Conservation (phyloP, 345 rosid genomes). For the Acer negundo region DNA sequence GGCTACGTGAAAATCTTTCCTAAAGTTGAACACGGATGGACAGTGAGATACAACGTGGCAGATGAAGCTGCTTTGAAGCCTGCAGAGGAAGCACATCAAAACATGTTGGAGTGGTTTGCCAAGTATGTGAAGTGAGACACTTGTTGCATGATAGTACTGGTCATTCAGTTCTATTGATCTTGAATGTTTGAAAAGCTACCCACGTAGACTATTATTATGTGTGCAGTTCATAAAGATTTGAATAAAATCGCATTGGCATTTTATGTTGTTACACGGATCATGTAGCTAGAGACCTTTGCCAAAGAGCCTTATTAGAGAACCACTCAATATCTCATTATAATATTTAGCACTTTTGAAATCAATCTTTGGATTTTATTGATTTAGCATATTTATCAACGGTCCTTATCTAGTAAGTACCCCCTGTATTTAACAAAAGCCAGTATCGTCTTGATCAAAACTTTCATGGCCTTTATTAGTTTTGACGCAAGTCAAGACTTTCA, state of each 20-base stretch:
- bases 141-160: background rate
- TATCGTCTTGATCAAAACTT: background rate
- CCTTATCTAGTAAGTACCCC: background rate
- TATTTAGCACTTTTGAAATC: background rate
- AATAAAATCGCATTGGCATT: background rate
- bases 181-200: background rate
- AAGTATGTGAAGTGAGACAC: slow-evolving; percentile 42
- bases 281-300: too few species aligned
- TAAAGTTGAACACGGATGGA: slow-evolving; percentile 71
- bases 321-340: too few species aligned
- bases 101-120: slow-evolving; percentile 62
- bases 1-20: slow-evolving; percentile 75
- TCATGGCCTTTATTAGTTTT: background rate
- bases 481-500: background rate
- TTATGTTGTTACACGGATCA: too few species aligned
- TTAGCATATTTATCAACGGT: background rate
- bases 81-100: slow-evolving; percentile 74
- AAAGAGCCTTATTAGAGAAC: too few species aligned
- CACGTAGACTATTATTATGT: background rate
- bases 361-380: too few species aligned
- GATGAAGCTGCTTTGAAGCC: slow-evolving; percentile 49
- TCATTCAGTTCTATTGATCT: background rate
- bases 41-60: slow-evolving; percentile 51
- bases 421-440: background rate
- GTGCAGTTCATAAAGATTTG: background rate